Evolutionary conservation across 2,329 filamentous ascomycete genomes (phyloP), one percentile per base, ranked within the genome.

Genomic region (Byssochlamys sp.): DNA sequence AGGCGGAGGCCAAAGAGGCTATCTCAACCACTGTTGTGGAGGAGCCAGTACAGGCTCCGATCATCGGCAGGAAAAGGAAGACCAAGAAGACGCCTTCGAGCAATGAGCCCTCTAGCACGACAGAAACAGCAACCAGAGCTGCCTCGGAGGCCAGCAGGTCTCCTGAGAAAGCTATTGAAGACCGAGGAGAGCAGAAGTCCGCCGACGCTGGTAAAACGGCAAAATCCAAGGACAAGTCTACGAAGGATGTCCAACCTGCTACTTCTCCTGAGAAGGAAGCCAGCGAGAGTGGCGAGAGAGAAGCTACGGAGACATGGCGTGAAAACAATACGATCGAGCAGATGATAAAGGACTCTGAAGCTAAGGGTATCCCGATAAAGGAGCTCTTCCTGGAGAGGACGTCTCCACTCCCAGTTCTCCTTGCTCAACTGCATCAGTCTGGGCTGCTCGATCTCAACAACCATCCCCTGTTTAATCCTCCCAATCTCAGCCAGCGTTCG

Each of bases 1-100:
- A 77, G 48, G 71, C 70, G 0, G 76, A 78, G 58, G 68, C 69
- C 11, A 71, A 77, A 4, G 77, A 78, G 54, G 65, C 70, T n/a
- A 60, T 57, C 14, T 67, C 68, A 7, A 31, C 66, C 3, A 57
- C 67, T 3, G 66, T 71, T 7, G 56, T 58, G 28, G 80, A 84
- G 60, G 82, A 84, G 61, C 69, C 75, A 27, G 75, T 81, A 4
- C 80, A 83, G 62, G 84, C 82, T 51, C 84, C 84, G 0, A 85
- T 87, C 50, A 71, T 85, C 58, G 82, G 82, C 25, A 76, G 84
- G 49, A 85, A 86, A 71, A 84, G 84, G 65, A 86, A 80, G 62
- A 75, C 77, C 26, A 80, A 78, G 68, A 79, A 78, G 60, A 67
- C 76, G 3, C 68, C 72, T 5, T 60, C 67, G 7, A 62, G 58